Evolutionary conservation across 345 rosid species (phyloP).

Genomic region (Nephelium lappaceum): DNA sequence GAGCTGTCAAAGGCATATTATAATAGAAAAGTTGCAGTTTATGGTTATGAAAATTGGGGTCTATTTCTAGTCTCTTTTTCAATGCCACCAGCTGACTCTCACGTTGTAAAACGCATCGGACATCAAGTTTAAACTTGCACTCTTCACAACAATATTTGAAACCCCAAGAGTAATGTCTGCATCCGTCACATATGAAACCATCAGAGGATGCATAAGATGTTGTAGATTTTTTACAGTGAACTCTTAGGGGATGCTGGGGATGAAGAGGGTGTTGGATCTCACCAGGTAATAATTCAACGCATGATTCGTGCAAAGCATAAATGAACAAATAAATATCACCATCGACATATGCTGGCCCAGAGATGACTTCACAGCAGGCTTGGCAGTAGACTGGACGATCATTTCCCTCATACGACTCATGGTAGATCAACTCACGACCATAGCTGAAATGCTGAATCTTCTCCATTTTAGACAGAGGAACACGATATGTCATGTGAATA

Average conservation of each 20-base stretch:
- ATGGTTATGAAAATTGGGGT: background rate
- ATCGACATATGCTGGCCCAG: too few species aligned
- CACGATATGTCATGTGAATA: too few species aligned
- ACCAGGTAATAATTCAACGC: background rate
- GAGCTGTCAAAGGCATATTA: too few species aligned
- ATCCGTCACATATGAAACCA: background rate
- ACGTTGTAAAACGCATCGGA: background rate
- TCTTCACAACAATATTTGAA: background rate
- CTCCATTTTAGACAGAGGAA: too few species aligned
- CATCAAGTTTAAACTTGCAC: background rate
- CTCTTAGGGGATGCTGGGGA: background rate
- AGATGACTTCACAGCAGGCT: too few species aligned
- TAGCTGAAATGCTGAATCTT: too few species aligned
- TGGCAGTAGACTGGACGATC: too few species aligned
- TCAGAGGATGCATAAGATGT: too few species aligned
- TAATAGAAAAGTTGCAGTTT: background rate
- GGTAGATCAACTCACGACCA: too few species aligned
- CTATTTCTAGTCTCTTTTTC: background rate
- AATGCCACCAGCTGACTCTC: background rate
- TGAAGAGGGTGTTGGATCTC: background rate
- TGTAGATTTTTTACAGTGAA: too few species aligned
- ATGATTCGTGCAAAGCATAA: background rate
- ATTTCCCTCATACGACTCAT: too few species aligned
- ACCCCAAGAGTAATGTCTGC: background rate
- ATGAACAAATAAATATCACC: too few species aligned